Evolutionary conservation across 202 grass and related monocot species (phyloP), one percentile per base, ranked within the genome.

Genomic region (Saccharum hybrid): DNA sequence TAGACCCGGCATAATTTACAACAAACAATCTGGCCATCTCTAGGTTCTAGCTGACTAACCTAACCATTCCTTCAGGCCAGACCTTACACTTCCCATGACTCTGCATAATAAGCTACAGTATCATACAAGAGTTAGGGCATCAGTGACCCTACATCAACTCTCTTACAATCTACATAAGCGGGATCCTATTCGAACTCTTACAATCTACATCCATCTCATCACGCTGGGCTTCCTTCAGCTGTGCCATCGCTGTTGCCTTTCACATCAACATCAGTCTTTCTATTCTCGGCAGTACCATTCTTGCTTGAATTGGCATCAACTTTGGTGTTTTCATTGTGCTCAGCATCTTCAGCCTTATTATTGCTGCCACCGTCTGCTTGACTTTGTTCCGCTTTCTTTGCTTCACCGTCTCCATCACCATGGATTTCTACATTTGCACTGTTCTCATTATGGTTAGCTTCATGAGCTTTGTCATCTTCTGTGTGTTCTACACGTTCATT

Each of bases 391-490:
- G 13, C 52, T n/a, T 40, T 75, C 75, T 12, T 71, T 71, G 19
- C 26, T 65, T 31, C 71, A 11, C 19, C 64, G 38, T 74, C 72
- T 80, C 71, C 30, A 8, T 34, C 28, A 65, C 21, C 36, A 22
- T 5, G 16, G 10, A 81, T 75, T 75, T 22, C n/a, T 45, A 15
- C 12, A 76, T 36, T 78, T 66, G 36, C n/a, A 2, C 30, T 9
- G 2, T 12, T 59, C 41, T 22, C 43, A 13, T 64, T 65, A 28
- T 38, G 61, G 46, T 66, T 33, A 65, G 54, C 56, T 84, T 87
- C 54, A 18, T 76, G 8, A 71, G n/a, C 19, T 80, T 84, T 76
- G n/a, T 21, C 84, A 76, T 76, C 54, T 86, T 63, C 68, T 16
- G 36, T 19, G 74, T 45, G 45, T n/a, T 52, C 19, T 14, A 15